A percentile compares a stretch with the other conserved stretches of the same genome.
Evolutionary conservation across 371 early-diverging fungal genomes (phyloP).

Genomic region (Funneliformis caledonium): DNA sequence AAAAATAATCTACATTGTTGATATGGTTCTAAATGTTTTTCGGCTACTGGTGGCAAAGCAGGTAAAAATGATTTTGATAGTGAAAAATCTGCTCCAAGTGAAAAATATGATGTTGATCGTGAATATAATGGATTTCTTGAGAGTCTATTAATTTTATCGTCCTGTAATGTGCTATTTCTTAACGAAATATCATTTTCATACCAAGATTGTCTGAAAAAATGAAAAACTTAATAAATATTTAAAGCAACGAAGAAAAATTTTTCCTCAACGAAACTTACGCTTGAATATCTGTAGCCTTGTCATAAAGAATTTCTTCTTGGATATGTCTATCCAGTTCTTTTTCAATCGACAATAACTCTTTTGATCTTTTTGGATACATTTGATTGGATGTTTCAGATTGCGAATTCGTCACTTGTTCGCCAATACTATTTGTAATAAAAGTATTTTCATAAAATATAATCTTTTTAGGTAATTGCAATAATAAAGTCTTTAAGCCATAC

Average conservation of each 20-base stretch:
- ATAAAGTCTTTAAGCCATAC: constrained; percentile 9
- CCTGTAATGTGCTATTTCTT: constrained; percentile 46
- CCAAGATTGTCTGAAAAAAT: constrained; percentile 41
- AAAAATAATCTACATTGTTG: constrained; percentile 71
- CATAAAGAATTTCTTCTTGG: constrained; percentile 56
- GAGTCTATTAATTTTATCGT: constrained; percentile 41
- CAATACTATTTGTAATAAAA: constrained; percentile 17
- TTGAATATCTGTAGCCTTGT: constrained; percentile 48
- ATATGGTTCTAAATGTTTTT: constrained; percentile 61
- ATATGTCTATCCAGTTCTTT: constrained; percentile 57
- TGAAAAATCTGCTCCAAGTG: constrained; percentile 53
- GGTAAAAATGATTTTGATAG: constrained; percentile 62
- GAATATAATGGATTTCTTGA: constrained; percentile 28
- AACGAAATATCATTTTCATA: constrained; percentile 49
- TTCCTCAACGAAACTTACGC: constrained; percentile 38
- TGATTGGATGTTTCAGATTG: not conserved
- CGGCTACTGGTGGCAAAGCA: constrained; percentile 57
- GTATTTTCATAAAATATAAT: not conserved
- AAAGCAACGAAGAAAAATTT: not conserved
- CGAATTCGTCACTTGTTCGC: not conserved
- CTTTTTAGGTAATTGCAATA: not conserved
- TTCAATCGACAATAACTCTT: not conserved
- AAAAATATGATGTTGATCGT: constrained; percentile 18
- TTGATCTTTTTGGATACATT: not conserved
- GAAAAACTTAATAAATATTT: not conserved